Percentiles rank a stretch among this genome's conserved stretches.
Conservation (phyloP, 2,329 filamentous ascomycete species). For the Septoria petroselini region DNA sequence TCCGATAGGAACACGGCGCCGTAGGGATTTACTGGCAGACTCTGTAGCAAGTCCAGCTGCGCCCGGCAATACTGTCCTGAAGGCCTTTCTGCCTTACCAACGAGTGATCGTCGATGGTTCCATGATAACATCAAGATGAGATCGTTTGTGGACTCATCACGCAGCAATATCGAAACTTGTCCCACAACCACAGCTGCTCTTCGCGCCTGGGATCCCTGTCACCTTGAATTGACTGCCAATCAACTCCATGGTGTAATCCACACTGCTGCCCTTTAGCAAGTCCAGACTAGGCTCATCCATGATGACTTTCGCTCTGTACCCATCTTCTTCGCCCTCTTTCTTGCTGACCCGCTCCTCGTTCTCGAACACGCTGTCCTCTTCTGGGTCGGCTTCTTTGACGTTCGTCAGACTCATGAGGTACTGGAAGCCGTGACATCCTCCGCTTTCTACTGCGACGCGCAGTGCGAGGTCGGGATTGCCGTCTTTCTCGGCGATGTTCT, state of each 20-base stretch:
- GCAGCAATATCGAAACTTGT: slow-evolving; percentile 90
- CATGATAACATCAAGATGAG: too few relatives aligned
- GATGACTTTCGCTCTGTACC: slow-evolving; percentile 70
- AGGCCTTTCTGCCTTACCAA: too few relatives aligned
- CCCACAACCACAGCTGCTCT: slow-evolving; percentile 93
- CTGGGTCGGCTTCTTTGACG: slow-evolving; percentile 54
- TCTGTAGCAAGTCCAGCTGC: too few relatives aligned
- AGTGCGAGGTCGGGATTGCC: slow-evolving; percentile 76
- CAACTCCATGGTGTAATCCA: slow-evolving; percentile 94
- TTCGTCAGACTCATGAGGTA: slow-evolving; percentile 86
- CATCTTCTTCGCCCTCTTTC: slow-evolving; percentile 35
- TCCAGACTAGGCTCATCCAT: slow-evolving; percentile 86
- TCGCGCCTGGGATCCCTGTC: slow-evolving; percentile 84
- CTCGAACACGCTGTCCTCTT: slow-evolving; percentile 87
- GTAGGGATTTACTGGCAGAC: too few relatives aligned
- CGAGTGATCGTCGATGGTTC: too few relatives aligned
- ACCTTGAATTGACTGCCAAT: slow-evolving; percentile 97
- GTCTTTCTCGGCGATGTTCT: slow-evolving; percentile 56
- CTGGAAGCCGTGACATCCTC: slow-evolving; percentile 96
- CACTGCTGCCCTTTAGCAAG: slow-evolving; percentile 84
- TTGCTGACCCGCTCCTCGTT: slow-evolving; percentile 47
- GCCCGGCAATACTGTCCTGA: too few relatives aligned
- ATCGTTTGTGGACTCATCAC: too few relatives aligned
- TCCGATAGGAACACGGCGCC: too few relatives aligned
- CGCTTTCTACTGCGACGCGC: slow-evolving; percentile 87